Conservation (phyloP, 2,329 filamentous ascomycete genomes). For the Neospermospora avenae region DNA sequence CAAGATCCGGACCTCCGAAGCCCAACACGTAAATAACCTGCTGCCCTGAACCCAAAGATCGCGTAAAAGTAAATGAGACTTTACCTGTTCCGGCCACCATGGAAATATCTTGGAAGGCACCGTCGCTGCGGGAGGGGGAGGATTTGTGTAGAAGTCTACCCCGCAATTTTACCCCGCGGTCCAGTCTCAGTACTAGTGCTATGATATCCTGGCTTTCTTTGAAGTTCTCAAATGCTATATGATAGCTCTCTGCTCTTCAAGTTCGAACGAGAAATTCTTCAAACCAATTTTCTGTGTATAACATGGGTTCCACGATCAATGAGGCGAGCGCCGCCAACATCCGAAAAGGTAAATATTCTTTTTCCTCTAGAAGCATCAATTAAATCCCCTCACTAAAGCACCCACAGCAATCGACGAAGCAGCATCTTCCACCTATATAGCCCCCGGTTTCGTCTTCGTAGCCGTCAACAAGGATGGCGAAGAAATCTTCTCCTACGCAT, state of each 20-base stretch:
- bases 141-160: neutral
- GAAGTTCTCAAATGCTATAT: neutral
- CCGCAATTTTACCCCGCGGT: neutral
- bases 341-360: neutral
- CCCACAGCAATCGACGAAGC: slow-evolving; percentile 13
- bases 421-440: slow-evolving; percentile 15
- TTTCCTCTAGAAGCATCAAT: neutral
- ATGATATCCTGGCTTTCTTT: neutral
- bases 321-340: neutral
- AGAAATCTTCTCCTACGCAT: slow-evolving; percentile 46
- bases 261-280: no score
- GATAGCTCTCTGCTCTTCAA: no score
- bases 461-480: slow-evolving; percentile 47
- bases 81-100: no score
- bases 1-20: neutral
- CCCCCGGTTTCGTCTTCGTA: slow-evolving; percentile 46
- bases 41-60: no score
- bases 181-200: neutral
- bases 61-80: no score
- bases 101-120: no score
- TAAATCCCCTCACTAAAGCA: neutral
- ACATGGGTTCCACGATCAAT: no score
- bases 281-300: no score
- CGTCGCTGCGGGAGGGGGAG: no score
- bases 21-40: no score